Evolutionary conservation across 805 yeast species (phyloP).

Genomic region (Candida maris): DNA sequence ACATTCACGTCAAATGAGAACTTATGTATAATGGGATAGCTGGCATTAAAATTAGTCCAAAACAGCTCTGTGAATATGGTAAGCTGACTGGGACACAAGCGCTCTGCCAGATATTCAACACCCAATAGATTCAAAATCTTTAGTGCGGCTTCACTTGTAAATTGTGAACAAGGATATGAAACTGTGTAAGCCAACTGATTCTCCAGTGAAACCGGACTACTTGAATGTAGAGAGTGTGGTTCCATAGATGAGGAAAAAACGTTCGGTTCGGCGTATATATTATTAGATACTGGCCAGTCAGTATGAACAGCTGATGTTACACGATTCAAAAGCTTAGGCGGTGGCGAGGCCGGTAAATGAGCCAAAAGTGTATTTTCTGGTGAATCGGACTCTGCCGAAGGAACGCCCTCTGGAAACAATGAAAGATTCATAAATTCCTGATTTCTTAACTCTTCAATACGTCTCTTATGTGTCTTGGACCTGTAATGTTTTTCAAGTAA

Average conservation of each 20-base stretch:
- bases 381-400: not conserved
- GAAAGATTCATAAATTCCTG: not conserved
- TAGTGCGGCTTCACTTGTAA: not conserved
- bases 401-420: not conserved
- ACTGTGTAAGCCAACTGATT: not conserved
- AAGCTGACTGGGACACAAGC: conserved; percentile 7
- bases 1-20: conserved; percentile 27
- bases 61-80: conserved; percentile 25
- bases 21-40: conserved; percentile 39
- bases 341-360: not conserved
- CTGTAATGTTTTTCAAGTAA: conserved; percentile 29
- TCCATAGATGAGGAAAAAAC: not conserved
- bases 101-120: conserved; percentile 1
- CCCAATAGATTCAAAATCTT: conserved; percentile 3
- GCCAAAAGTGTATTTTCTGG: not conserved
- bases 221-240: no score
- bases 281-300: not conserved
- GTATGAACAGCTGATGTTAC: not conserved
- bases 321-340: not conserved
- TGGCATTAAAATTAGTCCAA: conserved; percentile 36
- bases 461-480: conserved; percentile 23
- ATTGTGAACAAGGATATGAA: not conserved
- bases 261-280: conserved; percentile 3
- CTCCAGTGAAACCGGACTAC: not conserved
- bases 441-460: conserved; percentile 10